phyloP scores from a whole-genome alignment of 768 basidiomycete species.

The Boletus tomentosulus region DNA sequence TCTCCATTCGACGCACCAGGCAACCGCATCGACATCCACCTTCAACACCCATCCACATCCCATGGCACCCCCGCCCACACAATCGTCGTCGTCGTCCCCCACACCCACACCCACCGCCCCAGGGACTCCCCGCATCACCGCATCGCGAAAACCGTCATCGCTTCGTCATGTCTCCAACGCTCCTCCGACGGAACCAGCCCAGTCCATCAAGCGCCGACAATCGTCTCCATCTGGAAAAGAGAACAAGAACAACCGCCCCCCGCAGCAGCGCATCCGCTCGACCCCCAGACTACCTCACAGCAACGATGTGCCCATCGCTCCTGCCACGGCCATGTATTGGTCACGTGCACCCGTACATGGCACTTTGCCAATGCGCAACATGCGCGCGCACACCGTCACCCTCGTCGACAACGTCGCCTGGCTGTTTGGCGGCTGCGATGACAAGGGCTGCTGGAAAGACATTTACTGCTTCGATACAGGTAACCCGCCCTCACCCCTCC shows the following conservation, averaged over 20 bases:
- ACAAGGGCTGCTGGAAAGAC: constrained; percentile 67
- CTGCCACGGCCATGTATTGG: constrained; percentile 83
- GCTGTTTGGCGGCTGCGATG: constrained; percentile 89
- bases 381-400: constrained; percentile 83
- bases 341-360: constrained; percentile 80
- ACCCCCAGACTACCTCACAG: constrained; percentile 61
- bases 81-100: constrained; percentile 6
- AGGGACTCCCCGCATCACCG: constrained; percentile 24
- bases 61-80: neutral
- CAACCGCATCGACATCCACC: constrained; percentile 34
- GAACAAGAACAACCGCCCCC: constrained; percentile 3
- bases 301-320: constrained; percentile 53
- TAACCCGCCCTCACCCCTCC: constrained; percentile 22
- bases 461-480: constrained; percentile 85
- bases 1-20: constrained; percentile 32
- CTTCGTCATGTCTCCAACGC: constrained; percentile 30
- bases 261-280: constrained; percentile 37
- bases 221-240: constrained; percentile 31
- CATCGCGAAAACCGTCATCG: constrained; percentile 30
- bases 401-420: constrained; percentile 80
- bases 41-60: constrained; percentile 24
- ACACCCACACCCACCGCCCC: constrained; percentile 17
- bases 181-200: constrained; percentile 21
- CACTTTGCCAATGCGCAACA: constrained; percentile 54
- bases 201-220: constrained; percentile 22